phyloP scores from a whole-genome alignment of 2,329 filamentous ascomycete species.

The Paracorniculantispora psalliotae region DNA sequence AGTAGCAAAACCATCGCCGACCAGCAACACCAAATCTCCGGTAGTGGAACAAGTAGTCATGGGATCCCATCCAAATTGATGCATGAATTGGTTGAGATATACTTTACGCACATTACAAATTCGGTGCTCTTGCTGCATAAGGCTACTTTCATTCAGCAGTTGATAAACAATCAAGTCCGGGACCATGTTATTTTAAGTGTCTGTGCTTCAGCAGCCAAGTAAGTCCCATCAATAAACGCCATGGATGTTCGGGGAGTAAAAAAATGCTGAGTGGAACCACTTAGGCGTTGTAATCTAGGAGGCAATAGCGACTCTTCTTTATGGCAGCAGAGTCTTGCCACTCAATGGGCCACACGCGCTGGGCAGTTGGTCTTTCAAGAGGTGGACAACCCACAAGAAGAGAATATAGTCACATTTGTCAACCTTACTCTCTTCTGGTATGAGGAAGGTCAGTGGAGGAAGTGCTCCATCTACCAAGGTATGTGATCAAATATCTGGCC shows the following conservation, averaged over 20 bases:
- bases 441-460: background rate
- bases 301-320: background rate
- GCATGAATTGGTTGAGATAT: background rate
- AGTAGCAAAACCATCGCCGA: background rate
- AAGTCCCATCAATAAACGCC: background rate
- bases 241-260: background rate
- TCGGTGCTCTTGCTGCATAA: background rate
- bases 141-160: background rate
- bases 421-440: constrained; percentile 1
- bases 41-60: background rate
- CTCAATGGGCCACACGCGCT: background rate
- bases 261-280: background rate
- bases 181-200: constrained; percentile 15
- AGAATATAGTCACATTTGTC: background rate
- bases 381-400: background rate
- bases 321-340: background rate
- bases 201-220: constrained; percentile 12
- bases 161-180: background rate
- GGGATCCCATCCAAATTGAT: background rate
- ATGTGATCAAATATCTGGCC: background rate
- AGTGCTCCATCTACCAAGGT: background rate
- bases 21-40: background rate
- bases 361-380: background rate
- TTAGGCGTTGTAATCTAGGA: background rate
- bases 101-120: background rate